These are phyloP conservation scores for Rubia balearica DNA, from an alignment of 305 asterid species.

Conservation along the genomic window DNA sequence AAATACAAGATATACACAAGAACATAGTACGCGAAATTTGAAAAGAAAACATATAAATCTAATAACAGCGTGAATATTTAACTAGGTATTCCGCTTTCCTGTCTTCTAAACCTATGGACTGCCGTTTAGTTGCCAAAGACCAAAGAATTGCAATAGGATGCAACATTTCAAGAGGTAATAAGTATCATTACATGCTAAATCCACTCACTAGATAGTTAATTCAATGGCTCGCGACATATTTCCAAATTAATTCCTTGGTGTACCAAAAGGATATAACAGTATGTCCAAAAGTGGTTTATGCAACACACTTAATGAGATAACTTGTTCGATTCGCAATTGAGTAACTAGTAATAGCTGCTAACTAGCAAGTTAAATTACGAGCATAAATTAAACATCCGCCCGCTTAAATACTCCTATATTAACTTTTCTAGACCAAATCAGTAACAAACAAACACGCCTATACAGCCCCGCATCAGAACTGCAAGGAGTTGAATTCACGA, in stretches of 20 bases:
- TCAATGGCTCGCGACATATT: background rate
- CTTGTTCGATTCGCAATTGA: background rate
- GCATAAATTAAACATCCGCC: conserved; percentile 1
- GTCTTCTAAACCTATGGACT: too few species aligned
- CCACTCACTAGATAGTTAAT: background rate
- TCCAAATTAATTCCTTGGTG: too few species aligned
- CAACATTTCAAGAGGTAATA: background rate
- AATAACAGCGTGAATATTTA: background rate
- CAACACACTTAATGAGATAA: background rate
- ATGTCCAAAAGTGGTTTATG: too few species aligned
- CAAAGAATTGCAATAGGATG: background rate
- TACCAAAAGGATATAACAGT: too few species aligned
- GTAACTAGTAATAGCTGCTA: background rate
- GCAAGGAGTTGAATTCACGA: background rate
- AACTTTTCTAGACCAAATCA: conserved; percentile 6
- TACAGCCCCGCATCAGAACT: background rate
- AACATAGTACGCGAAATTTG: background rate
- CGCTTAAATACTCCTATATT: background rate
- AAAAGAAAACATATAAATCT: background rate
- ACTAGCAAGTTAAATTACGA: background rate
- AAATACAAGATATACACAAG: background rate
- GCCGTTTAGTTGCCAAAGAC: background rate
- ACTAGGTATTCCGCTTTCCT: too few species aligned
- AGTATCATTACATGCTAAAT: background rate
- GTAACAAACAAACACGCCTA: background rate